Conservation (phyloP, 192 early-diverging fungal genomes). For the Podila epigama region DNA sequence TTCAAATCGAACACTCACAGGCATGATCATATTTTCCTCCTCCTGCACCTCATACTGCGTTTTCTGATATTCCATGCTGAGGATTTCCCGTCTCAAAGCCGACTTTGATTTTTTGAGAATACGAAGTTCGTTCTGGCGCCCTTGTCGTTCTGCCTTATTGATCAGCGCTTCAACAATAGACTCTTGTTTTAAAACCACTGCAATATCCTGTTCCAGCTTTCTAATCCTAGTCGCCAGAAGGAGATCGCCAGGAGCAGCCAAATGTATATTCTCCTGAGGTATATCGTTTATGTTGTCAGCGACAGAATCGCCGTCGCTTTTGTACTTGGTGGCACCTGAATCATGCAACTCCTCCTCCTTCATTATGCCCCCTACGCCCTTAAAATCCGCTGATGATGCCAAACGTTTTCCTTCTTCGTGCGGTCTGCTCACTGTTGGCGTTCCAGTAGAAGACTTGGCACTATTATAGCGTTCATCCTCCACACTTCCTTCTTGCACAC, state of each 20-base stretch:
- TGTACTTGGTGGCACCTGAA: neutral
- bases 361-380: neutral
- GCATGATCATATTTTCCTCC: constrained; percentile 67
- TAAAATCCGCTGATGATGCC: neutral
- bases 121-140: constrained; percentile 65
- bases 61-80: constrained; percentile 67
- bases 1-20: constrained; percentile 32
- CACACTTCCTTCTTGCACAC: constrained; percentile 10
- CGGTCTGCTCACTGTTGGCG: neutral
- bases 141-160: constrained; percentile 60
- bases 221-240: constrained; percentile 64
- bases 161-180: constrained; percentile 73
- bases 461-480: constrained; percentile 16
- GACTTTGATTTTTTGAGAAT: constrained; percentile 67
- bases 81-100: constrained; percentile 62
- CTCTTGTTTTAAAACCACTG: constrained; percentile 67
- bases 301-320: neutral
- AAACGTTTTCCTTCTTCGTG: neutral
- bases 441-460: constrained; percentile 3
- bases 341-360: neutral
- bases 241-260: constrained; percentile 74
- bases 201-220: constrained; percentile 59
- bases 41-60: constrained; percentile 65
- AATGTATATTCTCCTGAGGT: constrained; percentile 57
- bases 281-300: constrained; percentile 51